phyloP scores from a whole-genome alignment of 2,329 filamentous ascomycete genomes.

The Trichoderma atrobrunneum region DNA sequence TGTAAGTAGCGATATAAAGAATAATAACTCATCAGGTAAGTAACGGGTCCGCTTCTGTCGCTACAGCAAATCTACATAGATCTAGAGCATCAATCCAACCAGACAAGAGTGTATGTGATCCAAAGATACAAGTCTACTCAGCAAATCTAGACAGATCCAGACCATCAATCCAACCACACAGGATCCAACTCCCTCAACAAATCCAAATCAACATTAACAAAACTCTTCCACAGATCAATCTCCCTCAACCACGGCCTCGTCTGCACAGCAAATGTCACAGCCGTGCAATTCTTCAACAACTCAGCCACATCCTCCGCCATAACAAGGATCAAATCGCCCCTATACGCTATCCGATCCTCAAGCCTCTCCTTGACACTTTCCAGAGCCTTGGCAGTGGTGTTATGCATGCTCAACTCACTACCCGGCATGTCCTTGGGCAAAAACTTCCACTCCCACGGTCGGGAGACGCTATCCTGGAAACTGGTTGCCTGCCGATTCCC shows the following conservation, averaged over 20 bases:
- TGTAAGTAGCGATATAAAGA: no score
- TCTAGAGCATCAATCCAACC: no score
- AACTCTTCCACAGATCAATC: constrained; percentile 31
- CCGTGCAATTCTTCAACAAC: constrained; percentile 26
- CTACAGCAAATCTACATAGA: no score
- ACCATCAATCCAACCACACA: constrained; percentile 25
- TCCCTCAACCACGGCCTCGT: constrained; percentile 31
- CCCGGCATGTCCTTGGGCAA: constrained; percentile 29
- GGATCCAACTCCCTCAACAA: constrained; percentile 24
- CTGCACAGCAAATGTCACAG: constrained; percentile 29
- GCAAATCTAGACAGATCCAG: neutral
- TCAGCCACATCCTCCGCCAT: constrained; percentile 27
- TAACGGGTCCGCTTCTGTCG: no score
- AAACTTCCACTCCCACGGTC: constrained; percentile 31
- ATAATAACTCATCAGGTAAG: no score
- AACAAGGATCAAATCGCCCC: constrained; percentile 28
- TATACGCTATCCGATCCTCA: constrained; percentile 21
- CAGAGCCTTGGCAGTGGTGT: constrained; percentile 16
- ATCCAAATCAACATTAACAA: constrained; percentile 28
- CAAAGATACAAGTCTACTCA: neutral
- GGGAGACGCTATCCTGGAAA: constrained; percentile 28
- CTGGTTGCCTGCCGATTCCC: constrained; percentile 22
- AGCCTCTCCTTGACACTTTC: constrained; percentile 23
- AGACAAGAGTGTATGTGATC: neutral
- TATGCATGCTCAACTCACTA: constrained; percentile 28